A percentile compares a stretch with the other conserved stretches of the same genome.
Evolutionary conservation across 345 rosid species (phyloP).

Genomic region (Boechera divaricarpa): DNA sequence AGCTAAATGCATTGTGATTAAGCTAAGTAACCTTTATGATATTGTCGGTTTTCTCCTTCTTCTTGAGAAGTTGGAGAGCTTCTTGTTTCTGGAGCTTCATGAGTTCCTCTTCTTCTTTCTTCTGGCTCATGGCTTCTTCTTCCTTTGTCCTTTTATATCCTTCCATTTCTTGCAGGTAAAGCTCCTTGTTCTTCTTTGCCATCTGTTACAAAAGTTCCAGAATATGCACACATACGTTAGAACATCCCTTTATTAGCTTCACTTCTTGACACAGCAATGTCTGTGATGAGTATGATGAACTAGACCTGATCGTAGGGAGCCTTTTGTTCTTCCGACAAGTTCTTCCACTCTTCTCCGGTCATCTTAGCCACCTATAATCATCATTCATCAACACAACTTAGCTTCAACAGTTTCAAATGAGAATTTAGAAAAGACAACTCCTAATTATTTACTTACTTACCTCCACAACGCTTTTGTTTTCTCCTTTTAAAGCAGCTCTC

Average conservation of each 20-base stretch:
- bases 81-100: conserved; percentile 86
- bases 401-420: neutral
- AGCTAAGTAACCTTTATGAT: conserved; percentile 60
- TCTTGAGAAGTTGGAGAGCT: conserved; percentile 78
- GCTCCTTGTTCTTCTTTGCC: conserved; percentile 76
- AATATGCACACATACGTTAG: neutral
- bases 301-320: conserved; percentile 70
- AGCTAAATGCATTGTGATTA: neutral
- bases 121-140: conserved; percentile 57
- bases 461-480: conserved; percentile 72
- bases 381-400: conserved; percentile 13
- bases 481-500: conserved; percentile 63
- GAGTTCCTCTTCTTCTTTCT: conserved; percentile 70
- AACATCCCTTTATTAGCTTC: neutral
- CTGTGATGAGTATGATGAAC: neutral
- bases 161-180: conserved; percentile 74
- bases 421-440: neutral
- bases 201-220: conserved; percentile 48
- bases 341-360: conserved; percentile 87
- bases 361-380: conserved; percentile 61
- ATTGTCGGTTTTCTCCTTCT: conserved; percentile 83
- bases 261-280: neutral
- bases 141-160: conserved; percentile 70
- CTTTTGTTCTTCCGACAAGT: conserved; percentile 63
- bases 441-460: conserved; percentile 48